These are phyloP conservation scores for Ceriops decandra DNA, from an alignment of 345 rosid species.

Conservation along the genomic window DNA sequence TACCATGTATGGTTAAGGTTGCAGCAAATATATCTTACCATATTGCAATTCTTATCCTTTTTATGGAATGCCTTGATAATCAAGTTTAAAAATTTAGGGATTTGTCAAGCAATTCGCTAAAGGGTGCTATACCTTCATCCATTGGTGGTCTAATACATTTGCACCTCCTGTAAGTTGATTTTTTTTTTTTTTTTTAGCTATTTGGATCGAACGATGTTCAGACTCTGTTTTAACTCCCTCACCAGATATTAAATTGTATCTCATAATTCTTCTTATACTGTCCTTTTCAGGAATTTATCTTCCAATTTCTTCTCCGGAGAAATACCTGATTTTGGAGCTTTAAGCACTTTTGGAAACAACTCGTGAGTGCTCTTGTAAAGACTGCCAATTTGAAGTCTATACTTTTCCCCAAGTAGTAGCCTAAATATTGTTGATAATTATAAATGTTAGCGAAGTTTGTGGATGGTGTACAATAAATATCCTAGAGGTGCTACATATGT, in stretches of 20 bases:
- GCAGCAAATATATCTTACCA: not conserved
- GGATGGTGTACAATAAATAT: too few relatives aligned
- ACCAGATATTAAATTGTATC: not conserved
- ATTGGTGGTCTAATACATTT: constrained; percentile 63
- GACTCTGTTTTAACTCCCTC: not conserved
- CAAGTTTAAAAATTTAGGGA: constrained; percentile 48
- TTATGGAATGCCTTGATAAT: not conserved
- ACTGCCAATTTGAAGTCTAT: not conserved
- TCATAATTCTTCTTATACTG: constrained; percentile 20
- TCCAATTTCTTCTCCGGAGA: constrained; percentile 92
- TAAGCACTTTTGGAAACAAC: constrained; percentile 63
- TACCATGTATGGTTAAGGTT: not conserved
- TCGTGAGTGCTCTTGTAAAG: constrained; percentile 52
- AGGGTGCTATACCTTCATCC: constrained; percentile 85
- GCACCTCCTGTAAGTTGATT: constrained; percentile 59
- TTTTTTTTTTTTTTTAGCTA: not conserved
- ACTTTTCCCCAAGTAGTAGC: not conserved
- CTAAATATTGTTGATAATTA: not conserved
- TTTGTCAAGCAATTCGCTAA: constrained; percentile 82
- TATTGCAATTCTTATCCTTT: not conserved
- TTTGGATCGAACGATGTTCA: constrained; percentile 5
- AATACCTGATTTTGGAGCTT: constrained; percentile 81
- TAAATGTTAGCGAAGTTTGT: too few relatives aligned
- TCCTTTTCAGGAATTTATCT: constrained; percentile 63
- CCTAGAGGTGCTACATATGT: too few relatives aligned